Conservation (phyloP, 352 stramenopile species). For the Phytophthora cactorum region DNA sequence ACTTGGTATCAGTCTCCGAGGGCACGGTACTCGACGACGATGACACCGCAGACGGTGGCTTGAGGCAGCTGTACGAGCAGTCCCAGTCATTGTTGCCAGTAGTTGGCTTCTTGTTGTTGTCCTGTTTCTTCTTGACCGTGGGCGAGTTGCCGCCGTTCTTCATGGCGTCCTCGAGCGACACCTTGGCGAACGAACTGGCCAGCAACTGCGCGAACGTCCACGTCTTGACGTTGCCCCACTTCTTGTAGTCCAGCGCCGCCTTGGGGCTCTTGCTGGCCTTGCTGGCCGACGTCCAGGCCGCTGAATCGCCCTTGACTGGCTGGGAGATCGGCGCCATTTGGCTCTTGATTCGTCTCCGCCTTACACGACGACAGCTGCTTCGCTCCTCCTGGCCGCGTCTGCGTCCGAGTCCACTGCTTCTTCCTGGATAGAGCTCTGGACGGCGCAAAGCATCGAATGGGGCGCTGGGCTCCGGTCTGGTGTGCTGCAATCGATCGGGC, state of each 20-base stretch:
- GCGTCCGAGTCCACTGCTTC: constrained; percentile 38
- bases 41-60: constrained; percentile 4
- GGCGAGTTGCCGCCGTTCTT: constrained; percentile 22
- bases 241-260: constrained; percentile 28
- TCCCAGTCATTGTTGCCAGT: constrained; percentile 52
- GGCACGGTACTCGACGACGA: constrained; percentile 14
- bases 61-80: constrained; percentile 43
- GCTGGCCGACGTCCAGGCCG: constrained; percentile 9
- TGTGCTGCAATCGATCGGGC: constrained; percentile 5
- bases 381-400: constrained; percentile 21
- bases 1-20: constrained; percentile 11
- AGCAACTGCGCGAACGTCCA: constrained; percentile 79
- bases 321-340: constrained; percentile 31
- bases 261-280: constrained; percentile 18
- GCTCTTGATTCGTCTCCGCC: not conserved
- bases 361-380: constrained; percentile 21
- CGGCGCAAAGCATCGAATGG: constrained; percentile 44
- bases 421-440: constrained; percentile 39
- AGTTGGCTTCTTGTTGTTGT: constrained; percentile 7
- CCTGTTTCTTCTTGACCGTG: constrained; percentile 1
- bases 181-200: constrained; percentile 68
- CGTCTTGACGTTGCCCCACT: constrained; percentile 76
- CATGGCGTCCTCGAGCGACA: constrained; percentile 50
- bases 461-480: constrained; percentile 17
- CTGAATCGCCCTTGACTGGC: constrained; percentile 11